phyloP scores from a whole-genome alignment of 192 early-diverging fungal species.

The Coemansia sp. region DNA sequence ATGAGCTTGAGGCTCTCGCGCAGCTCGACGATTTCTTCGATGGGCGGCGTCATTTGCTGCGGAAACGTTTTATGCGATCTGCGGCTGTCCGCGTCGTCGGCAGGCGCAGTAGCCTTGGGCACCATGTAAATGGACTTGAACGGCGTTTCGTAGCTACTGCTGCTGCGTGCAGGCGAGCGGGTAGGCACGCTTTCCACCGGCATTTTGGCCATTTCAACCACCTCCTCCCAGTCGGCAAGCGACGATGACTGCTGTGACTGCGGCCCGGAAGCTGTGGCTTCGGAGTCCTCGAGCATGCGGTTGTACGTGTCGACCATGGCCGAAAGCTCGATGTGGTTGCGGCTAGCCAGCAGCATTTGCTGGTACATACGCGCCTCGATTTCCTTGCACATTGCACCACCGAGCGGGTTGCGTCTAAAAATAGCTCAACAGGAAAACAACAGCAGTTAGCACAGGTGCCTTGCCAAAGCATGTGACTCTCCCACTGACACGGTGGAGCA shows the following conservation, averaged over 20 bases:
- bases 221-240: constrained; percentile 50
- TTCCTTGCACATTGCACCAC: constrained; percentile 43
- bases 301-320: constrained; percentile 35
- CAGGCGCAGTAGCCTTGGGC: constrained; percentile 20
- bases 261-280: background rate
- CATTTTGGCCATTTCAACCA: constrained; percentile 40
- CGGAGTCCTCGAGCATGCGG: constrained; percentile 15
- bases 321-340: constrained; percentile 28
- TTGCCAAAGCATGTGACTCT: background rate
- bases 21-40: constrained; percentile 41
- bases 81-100: constrained; percentile 1
- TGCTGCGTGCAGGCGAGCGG: constrained; percentile 3
- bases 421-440: background rate
- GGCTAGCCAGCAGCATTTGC: constrained; percentile 26
- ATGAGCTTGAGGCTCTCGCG: constrained; percentile 28
- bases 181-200: constrained; percentile 15
- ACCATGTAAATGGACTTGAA: constrained; percentile 15
- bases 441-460: constrained; percentile 1
- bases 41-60: constrained; percentile 41
- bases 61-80: constrained; percentile 27
- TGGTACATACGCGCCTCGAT: constrained; percentile 36
- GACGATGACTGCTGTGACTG: constrained; percentile 16
- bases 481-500: background rate
- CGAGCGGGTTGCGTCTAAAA: constrained; percentile 46
- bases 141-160: constrained; percentile 15